Evolutionary conservation across 139 green algal genomes (phyloP).

Genomic region (Chlamydomonas schloesseri): DNA sequence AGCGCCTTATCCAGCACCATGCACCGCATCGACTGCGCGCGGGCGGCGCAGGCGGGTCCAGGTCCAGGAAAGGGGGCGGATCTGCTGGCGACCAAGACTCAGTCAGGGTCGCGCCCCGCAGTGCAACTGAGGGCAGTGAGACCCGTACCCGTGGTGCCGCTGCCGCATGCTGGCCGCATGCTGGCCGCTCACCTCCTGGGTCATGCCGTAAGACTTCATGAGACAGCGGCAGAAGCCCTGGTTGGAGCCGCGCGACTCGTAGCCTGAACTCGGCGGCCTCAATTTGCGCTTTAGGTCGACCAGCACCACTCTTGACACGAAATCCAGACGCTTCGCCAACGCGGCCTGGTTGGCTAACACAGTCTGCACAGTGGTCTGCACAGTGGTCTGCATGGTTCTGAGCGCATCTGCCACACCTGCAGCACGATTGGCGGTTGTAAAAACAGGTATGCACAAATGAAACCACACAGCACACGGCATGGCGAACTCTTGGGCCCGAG

Average conservation of each 20-base stretch:
- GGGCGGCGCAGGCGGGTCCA: not conserved
- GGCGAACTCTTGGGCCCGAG: too few relatives aligned
- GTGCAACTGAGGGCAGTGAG: not conserved
- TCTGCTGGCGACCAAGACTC: not conserved
- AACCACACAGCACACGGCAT: too few relatives aligned
- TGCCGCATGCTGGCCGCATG: too few relatives aligned
- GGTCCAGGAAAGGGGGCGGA: not conserved
- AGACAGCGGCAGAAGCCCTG: not conserved
- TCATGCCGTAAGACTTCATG: not conserved
- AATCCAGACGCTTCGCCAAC: too few relatives aligned
- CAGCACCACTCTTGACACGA: not conserved
- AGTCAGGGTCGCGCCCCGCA: not conserved
- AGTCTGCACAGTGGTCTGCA: not conserved
- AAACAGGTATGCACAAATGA: too few relatives aligned
- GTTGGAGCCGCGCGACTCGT: constrained; percentile 5
- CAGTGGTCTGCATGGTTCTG: not conserved
- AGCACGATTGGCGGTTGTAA: too few relatives aligned
- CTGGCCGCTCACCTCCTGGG: too few relatives aligned
- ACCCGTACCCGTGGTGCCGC: not conserved
- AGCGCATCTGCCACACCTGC: not conserved
- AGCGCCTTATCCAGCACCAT: constrained; percentile 6
- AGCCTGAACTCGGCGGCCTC: not conserved
- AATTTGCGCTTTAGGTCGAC: not conserved
- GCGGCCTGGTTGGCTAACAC: not conserved
- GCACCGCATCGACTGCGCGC: not conserved